These are phyloP conservation scores for Boletales sp. DNA, from an alignment of 768 basidiomycete genomes.

Conservation along the genomic window DNA sequence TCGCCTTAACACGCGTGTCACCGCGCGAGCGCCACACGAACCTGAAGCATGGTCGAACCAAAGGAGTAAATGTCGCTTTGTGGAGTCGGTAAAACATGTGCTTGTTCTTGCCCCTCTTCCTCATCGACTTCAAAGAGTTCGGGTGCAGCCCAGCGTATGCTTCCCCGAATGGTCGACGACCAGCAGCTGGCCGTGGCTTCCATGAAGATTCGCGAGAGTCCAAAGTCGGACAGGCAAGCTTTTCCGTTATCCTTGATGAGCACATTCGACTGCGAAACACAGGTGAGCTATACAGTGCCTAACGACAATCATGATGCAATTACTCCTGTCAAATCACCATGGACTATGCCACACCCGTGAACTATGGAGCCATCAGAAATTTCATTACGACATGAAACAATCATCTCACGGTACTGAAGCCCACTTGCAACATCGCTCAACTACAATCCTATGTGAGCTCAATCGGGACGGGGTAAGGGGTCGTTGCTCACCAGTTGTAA, in stretches of 20 bases:
- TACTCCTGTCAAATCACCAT: conserved; percentile 46
- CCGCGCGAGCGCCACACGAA: conserved; percentile 3
- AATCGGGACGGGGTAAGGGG: not conserved
- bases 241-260: conserved; percentile 30
- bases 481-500: conserved; percentile 14
- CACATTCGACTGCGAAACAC: conserved; percentile 29
- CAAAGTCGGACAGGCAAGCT: conserved; percentile 36
- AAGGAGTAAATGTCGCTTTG: conserved; percentile 44
- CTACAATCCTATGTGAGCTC: conserved; percentile 5
- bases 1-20: not conserved
- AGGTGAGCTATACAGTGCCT: not conserved
- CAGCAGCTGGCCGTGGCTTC: conserved; percentile 19
- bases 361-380: conserved; percentile 8
- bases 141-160: conserved; percentile 47
- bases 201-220: conserved; percentile 29
- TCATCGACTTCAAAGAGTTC: conserved; percentile 33
- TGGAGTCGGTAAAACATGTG: conserved; percentile 2
- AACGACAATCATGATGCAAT: conserved; percentile 1
- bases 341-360: conserved; percentile 32
- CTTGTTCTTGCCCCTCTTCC: conserved; percentile 21
- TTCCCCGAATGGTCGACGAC: conserved; percentile 38
- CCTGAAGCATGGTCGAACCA: conserved; percentile 32
- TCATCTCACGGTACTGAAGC: conserved; percentile 19
- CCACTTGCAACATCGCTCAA: conserved; percentile 19
- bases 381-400: too few relatives aligned